phyloP scores from a whole-genome alignment of 106 monocot genomes.

The Posidonia australis region DNA sequence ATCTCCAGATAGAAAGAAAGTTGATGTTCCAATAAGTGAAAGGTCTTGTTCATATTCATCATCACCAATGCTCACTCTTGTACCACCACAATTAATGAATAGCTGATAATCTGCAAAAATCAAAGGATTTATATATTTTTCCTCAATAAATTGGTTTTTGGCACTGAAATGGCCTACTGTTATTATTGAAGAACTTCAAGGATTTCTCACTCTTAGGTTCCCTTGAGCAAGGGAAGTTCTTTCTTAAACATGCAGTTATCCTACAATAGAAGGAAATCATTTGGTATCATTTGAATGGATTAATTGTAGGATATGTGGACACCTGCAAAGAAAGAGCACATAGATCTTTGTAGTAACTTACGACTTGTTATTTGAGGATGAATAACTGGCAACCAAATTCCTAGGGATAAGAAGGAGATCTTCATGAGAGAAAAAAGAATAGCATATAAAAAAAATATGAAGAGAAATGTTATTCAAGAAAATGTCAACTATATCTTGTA shows the following conservation, averaged over 20 bases:
- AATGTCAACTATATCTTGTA: no score
- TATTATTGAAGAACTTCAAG: no score
- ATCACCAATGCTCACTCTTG: not conserved
- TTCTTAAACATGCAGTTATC: no score
- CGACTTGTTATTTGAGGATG: slow-evolving; percentile 12
- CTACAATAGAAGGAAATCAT: slow-evolving; percentile 23
- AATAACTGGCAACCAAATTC: slow-evolving; percentile 40
- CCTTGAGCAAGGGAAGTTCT: no score
- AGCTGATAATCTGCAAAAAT: slow-evolving; percentile 7
- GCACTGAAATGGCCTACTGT: no score
- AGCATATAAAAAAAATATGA: no score
- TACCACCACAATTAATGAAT: slow-evolving; percentile 23
- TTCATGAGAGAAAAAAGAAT: no score
- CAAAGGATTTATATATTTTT: no score
- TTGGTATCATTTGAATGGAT: no score
- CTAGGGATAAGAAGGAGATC: slow-evolving; percentile 11
- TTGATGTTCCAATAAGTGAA: not conserved
- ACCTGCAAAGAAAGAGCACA: not conserved
- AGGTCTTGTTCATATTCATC: slow-evolving; percentile 5
- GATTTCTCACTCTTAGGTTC: no score
- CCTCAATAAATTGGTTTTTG: not conserved
- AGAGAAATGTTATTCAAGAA: no score
- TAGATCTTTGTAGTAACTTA: slow-evolving; percentile 3
- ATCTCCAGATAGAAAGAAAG: not conserved
- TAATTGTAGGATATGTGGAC: not conserved